Evolutionary conservation across 148 eudicot species (phyloP).

Genomic region (Agrostemma githago): DNA sequence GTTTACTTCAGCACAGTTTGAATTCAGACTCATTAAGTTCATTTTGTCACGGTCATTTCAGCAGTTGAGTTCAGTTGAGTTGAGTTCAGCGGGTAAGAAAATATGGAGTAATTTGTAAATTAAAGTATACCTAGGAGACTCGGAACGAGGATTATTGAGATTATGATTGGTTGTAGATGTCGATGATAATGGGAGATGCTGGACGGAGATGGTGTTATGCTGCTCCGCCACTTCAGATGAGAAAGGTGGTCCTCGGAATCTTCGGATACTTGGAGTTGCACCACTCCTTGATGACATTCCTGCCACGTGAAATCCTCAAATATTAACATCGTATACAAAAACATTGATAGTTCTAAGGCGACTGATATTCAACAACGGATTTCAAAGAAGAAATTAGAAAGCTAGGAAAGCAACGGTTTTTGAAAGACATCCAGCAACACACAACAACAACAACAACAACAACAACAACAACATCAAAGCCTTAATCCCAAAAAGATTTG

Average conservation of each 20-base stretch:
- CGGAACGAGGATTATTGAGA: conserved; percentile 18
- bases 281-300: conserved; percentile 43
- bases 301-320: conserved; percentile 11
- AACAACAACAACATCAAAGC: too few species aligned
- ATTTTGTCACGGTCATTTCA: too few species aligned
- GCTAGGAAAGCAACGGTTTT: not conserved
- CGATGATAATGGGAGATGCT: conserved; percentile 29
- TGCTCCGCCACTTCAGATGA: conserved; percentile 30
- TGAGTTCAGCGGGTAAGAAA: not conserved
- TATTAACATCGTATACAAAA: not conserved
- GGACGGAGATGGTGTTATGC: conserved; percentile 29
- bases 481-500: too few species aligned
- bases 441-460: too few species aligned
- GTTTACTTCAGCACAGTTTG: too few species aligned
- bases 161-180: conserved; percentile 5
- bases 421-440: not conserved
- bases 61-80: too few species aligned
- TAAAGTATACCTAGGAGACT: conserved; percentile 33
- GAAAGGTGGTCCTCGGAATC: conserved; percentile 36
- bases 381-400: not conserved
- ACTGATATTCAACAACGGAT: not conserved
- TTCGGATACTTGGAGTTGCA: conserved; percentile 28
- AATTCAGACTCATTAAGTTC: too few species aligned
- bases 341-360: not conserved
- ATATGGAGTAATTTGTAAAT: not conserved